Evolutionary conservation across 805 yeast species (phyloP).

Genomic region (Trichomonascus vanleenenianus): DNA sequence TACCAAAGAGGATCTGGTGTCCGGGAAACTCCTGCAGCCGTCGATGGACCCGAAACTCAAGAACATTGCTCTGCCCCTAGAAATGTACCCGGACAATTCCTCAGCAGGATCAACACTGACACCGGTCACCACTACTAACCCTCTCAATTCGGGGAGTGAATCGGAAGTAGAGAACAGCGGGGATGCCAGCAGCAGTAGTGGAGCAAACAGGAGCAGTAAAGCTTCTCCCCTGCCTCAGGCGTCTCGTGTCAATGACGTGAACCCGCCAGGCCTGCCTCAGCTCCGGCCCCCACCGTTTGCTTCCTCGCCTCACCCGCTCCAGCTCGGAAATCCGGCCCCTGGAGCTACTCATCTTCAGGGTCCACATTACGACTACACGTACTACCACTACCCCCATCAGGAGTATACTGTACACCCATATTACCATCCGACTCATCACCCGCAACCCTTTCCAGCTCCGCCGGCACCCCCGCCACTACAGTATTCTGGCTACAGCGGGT

Average conservation of each 20-base stretch:
- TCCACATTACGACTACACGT: not conserved
- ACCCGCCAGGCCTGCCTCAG: no score
- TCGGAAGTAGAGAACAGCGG: no score
- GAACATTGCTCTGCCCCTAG: slow-evolving; percentile 28
- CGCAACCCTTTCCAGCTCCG: not conserved
- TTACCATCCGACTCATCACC: not conserved
- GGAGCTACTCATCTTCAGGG: no score
- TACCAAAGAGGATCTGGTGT: slow-evolving; percentile 23
- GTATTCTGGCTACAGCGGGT: not conserved
- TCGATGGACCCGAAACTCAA: slow-evolving; percentile 35
- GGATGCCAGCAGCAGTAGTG: no score
- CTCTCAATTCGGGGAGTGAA: not conserved
- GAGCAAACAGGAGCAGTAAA: no score
- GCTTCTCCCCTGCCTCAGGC: no score
- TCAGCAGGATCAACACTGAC: slow-evolving; percentile 16
- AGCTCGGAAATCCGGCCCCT: no score
- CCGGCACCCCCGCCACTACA: not conserved
- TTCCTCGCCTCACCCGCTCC: no score
- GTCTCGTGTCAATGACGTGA: no score
- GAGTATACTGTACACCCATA: no score
- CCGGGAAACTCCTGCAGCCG: slow-evolving; percentile 34
- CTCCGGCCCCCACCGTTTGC: no score
- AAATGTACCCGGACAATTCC: slow-evolving; percentile 30
- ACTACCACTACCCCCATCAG: no score
- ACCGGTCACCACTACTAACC: slow-evolving; percentile 7